A percentile compares a stretch with the other conserved stretches of the same genome.
phyloP scores from a whole-genome alignment of 225 moss, liverwort and hornwort species.

The Marchantia polymorpha region DNA sequence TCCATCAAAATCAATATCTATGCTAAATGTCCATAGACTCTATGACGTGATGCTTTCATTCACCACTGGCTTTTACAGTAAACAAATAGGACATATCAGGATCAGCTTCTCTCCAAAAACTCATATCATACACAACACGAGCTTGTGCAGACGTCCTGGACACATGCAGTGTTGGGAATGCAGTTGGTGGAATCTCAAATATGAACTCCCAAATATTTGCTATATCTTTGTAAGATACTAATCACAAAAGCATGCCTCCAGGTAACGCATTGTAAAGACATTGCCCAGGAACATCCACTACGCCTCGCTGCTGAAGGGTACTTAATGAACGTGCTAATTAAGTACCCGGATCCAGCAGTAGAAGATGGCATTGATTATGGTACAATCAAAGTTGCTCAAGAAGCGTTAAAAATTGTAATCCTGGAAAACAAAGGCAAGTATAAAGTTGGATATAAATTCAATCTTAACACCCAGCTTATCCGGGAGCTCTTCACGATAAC shows the following conservation, averaged over 20 bases:
- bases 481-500: constrained; percentile 50
- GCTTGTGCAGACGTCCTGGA: too few species aligned
- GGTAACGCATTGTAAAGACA: constrained; percentile 42
- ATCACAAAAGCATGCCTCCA: background rate
- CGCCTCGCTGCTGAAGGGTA: constrained; percentile 60
- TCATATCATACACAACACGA: too few species aligned
- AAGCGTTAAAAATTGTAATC: constrained; percentile 38
- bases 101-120: too few species aligned
- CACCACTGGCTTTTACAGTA: too few species aligned
- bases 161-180: too few species aligned
- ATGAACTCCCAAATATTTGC: background rate
- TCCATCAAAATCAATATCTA: too few species aligned
- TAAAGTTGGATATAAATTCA: constrained; percentile 63
- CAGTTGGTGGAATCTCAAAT: too few species aligned
- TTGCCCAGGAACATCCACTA: constrained; percentile 53
- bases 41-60: too few species aligned
- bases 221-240: background rate
- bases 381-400: constrained; percentile 50
- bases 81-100: too few species aligned
- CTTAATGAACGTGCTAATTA: constrained; percentile 53
- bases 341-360: constrained; percentile 36
- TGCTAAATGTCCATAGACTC: too few species aligned
- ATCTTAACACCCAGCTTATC: constrained; percentile 37
- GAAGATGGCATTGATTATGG: constrained; percentile 62
- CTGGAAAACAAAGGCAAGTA: constrained; percentile 81